These are phyloP conservation scores for Bipolaris gigantea DNA, from an alignment of 2,329 filamentous ascomycete genomes.

Conservation along the genomic window DNA sequence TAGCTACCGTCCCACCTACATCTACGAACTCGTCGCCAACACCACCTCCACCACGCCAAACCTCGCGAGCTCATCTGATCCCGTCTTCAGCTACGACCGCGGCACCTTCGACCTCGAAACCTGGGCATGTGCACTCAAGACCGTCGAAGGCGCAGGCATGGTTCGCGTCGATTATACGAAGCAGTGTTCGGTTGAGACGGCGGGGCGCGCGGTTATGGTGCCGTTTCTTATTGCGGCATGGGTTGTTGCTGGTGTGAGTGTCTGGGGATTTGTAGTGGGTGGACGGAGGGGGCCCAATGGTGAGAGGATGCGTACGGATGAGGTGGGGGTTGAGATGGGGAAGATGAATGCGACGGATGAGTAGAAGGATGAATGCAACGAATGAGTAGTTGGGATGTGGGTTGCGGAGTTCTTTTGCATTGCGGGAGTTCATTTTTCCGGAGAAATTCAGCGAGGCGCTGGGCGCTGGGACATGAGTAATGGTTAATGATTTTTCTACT, in stretches of 20 bases:
- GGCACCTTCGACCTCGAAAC: conserved; percentile 44
- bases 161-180: conserved; percentile 32
- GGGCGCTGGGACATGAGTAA: too few species aligned
- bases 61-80: background rate
- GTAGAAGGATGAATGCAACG: conserved; percentile 26
- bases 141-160: conserved; percentile 23
- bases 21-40: conserved; percentile 26
- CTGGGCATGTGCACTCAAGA: conserved; percentile 39
- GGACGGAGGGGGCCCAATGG: conserved; percentile 22
- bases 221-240: conserved; percentile 32
- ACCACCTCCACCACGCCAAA: conserved; percentile 14
- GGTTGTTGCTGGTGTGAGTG: conserved; percentile 20
- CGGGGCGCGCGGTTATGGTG: conserved; percentile 34
- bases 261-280: conserved; percentile 31
- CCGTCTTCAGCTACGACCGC: conserved; percentile 34
- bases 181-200: conserved; percentile 36
- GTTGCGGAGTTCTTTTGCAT: background rate
- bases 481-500: too few species aligned
- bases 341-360: conserved; percentile 27
- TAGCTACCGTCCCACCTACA: conserved; percentile 31
- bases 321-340: conserved; percentile 34
- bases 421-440: background rate
- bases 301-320: conserved; percentile 32
- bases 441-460: background rate
- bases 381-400: background rate